Conservation (phyloP, 495 filamentous ascomycete species). For the Penicillium antarcticum region DNA sequence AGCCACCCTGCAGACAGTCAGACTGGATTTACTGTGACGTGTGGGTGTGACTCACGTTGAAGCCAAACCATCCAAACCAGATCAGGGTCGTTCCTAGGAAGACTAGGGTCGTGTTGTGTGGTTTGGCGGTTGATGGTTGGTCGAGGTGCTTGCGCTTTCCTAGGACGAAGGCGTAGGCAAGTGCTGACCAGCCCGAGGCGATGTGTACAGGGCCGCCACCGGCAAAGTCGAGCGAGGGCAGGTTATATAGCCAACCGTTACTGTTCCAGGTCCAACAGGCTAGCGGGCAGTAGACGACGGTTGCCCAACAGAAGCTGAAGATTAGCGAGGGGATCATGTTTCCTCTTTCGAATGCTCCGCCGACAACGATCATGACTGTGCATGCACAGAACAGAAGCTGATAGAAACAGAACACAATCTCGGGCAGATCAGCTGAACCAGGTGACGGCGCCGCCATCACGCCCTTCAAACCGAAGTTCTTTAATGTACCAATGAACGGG, state of each 20-base stretch:
- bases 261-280: slow-evolving; percentile 62
- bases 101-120: slow-evolving; percentile 55
- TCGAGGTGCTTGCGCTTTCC: slow-evolving; percentile 49
- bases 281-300: slow-evolving; percentile 57
- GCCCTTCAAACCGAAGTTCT: slow-evolving; percentile 53
- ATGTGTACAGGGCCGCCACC: slow-evolving; percentile 58
- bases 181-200: slow-evolving; percentile 49
- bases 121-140: slow-evolving; percentile 41
- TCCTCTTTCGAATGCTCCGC: slow-evolving; percentile 54
- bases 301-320: slow-evolving; percentile 58
- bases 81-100: slow-evolving; percentile 57
- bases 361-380: slow-evolving; percentile 53
- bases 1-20: slow-evolving; percentile 43
- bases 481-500: slow-evolving; percentile 53
- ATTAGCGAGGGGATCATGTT: slow-evolving; percentile 53
- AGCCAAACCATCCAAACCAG: slow-evolving; percentile 61
- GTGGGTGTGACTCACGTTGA: slow-evolving; percentile 41
- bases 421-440: slow-evolving; percentile 46
- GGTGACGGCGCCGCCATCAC: slow-evolving; percentile 49
- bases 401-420: slow-evolving; percentile 56
- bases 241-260: slow-evolving; percentile 55
- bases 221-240: slow-evolving; percentile 54
- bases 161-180: slow-evolving; percentile 55
- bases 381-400: slow-evolving; percentile 57
- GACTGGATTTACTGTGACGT: not conserved